phyloP scores from a whole-genome alignment of 208 protist genomes.

The Trypanosoma avium region DNA sequence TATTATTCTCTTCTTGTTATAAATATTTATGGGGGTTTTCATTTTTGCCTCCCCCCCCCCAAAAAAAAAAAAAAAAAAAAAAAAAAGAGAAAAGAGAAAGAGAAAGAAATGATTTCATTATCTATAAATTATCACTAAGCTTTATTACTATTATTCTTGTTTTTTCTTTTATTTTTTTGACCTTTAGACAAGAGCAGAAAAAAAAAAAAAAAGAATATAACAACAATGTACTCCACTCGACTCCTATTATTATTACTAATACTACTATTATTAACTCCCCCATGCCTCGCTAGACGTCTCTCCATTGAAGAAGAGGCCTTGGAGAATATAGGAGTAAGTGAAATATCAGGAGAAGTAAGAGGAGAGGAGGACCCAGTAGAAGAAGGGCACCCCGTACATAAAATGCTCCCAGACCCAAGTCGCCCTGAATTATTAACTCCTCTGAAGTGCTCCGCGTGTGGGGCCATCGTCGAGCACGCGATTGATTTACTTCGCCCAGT shows the following conservation, averaged over 20 bases:
- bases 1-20: no score
- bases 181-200: no score
- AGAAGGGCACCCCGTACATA: constrained; percentile 17
- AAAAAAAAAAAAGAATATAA: no score
- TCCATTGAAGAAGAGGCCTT: not conserved
- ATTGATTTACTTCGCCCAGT: constrained; percentile 14
- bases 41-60: not conserved
- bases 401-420: constrained; percentile 14
- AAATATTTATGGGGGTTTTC: no score
- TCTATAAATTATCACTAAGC: no score
- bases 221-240: no score
- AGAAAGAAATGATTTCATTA: not conserved
- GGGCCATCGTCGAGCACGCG: constrained; percentile 23
- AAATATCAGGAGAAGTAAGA: not conserved
- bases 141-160: not conserved
- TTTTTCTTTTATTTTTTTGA: no score
- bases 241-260: no score
- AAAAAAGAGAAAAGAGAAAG: not conserved
- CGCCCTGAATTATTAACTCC: constrained; percentile 2
- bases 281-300: not conserved
- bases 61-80: not conserved
- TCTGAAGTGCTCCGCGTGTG: constrained; percentile 27
- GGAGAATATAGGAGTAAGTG: not conserved
- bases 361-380: not conserved
- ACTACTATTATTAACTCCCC: no score